Evolutionary conservation across 257 asterid genomes (phyloP), one percentile per base, ranked within the genome.

Genomic region (Solanum megistacrolobum): DNA sequence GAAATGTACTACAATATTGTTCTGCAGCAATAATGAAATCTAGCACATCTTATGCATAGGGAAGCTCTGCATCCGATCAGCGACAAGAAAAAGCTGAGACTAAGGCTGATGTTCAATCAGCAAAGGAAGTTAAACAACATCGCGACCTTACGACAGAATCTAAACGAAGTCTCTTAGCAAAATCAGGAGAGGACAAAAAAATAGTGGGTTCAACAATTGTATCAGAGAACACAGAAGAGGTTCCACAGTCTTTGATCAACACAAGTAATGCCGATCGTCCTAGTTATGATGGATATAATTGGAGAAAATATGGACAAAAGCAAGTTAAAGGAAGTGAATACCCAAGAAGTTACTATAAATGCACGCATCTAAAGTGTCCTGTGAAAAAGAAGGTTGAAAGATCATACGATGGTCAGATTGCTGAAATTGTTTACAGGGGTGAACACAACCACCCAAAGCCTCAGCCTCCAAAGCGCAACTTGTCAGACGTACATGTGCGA

Each of bases 241-340:
- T 90, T 69, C 89, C 88, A 73, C 89, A 89, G 16, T 83, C 90
- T 31, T 75, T 86, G 12, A 21, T 90, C 29, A 91, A 81, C 79
- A 72, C 90, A 18, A 85, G 74, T 34, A 88, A 41, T 58, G 87
- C 81, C 48, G 92, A 93, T 55, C 94, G 92, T 20, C 91, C 92
- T 87, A 90, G 94, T 66, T 88, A 92, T 66, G 98, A 96, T 84
- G 98, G 98, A 34, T 94, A 96, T 91, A 93, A 86, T 66, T 96
- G 99, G 99, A 92, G 98, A 88, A 96, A 96, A 89, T 96, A 96
- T 85, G 98, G 99, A 72, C 98, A 96, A 91, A 96, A 96, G 88
- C 96, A 91, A 89, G 99, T 96, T 36, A 96, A 94, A 90, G 98
- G 98, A 65, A 96, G 98, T 38, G 95, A 96, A 86, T 92, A 87